Evolutionary conservation across 2,329 filamentous ascomycete species (phyloP).

Genomic region (Leptodontidium sp.): DNA sequence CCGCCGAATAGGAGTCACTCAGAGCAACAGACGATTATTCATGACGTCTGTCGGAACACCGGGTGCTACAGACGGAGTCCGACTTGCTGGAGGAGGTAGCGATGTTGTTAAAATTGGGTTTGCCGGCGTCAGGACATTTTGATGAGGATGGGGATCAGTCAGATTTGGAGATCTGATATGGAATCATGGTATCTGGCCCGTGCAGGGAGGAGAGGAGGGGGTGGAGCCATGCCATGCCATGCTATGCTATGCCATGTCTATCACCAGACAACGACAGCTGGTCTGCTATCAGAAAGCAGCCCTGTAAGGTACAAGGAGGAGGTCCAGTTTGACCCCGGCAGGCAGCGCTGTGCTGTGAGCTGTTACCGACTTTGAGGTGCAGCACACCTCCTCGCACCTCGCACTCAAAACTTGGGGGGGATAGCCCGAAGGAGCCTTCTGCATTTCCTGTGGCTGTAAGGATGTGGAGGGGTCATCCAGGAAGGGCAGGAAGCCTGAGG

Average conservation of each 20-base stretch:
- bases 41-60: conserved; percentile 32
- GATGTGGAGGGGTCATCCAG: conserved; percentile 25
- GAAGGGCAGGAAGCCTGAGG: conserved; percentile 6
- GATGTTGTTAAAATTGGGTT: conserved; percentile 34
- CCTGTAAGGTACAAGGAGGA: conserved; percentile 31
- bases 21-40: conserved; percentile 24
- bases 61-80: conserved; percentile 24
- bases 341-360: conserved; percentile 10
- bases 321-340: neutral
- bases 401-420: conserved; percentile 24
- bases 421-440: conserved; percentile 23
- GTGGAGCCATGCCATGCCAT: neutral
- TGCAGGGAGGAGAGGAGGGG: conserved; percentile 19
- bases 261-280: conserved; percentile 20
- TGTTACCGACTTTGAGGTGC: conserved; percentile 20
- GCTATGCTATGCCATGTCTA: neutral
- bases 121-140: conserved; percentile 19
- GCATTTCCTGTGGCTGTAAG: conserved; percentile 21
- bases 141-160: conserved; percentile 16
- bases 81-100: neutral
- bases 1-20: conserved; percentile 29
- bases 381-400: conserved; percentile 16
- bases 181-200: conserved; percentile 29
- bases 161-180: conserved; percentile 29
- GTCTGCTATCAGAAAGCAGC: neutral